These are phyloP conservation scores for Ettlia oleoabundans DNA, from an alignment of 139 green algal species.

Conservation along the genomic window DNA sequence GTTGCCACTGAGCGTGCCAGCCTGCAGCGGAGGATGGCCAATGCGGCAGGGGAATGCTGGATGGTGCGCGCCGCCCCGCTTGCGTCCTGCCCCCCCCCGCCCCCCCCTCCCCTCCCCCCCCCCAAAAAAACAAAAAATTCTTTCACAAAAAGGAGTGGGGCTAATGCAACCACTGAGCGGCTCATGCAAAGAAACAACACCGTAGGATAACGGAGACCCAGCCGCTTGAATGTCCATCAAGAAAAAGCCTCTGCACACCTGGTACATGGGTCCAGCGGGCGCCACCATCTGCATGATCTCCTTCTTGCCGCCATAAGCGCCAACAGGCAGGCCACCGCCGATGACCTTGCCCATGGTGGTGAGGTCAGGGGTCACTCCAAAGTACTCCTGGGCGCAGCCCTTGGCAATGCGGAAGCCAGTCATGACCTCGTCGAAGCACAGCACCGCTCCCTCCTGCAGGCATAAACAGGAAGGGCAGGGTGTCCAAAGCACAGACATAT, in stretches of 20 bases:
- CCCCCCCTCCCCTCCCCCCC: no score
- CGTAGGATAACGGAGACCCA: no score
- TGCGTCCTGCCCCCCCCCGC: no score
- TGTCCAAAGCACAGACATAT: background rate
- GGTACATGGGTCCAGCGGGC: slow-evolving; percentile 97
- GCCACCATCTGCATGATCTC: slow-evolving; percentile 99
- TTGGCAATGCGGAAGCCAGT: slow-evolving; percentile 93
- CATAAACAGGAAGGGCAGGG: background rate
- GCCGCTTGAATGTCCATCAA: no score
- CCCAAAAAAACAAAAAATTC: background rate
- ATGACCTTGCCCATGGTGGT: slow-evolving; percentile 99
- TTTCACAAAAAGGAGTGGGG: background rate
- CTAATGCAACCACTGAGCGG: background rate
- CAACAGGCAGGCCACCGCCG: slow-evolving; percentile 96
- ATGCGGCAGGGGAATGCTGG: background rate
- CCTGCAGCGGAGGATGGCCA: slow-evolving; percentile 64
- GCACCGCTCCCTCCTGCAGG: slow-evolving; percentile 87
- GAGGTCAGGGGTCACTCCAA: slow-evolving; percentile 96
- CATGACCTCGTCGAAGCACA: slow-evolving; percentile 99
- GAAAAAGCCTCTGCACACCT: no score
- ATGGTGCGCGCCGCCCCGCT: no score
- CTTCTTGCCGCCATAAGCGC: slow-evolving; percentile 92
- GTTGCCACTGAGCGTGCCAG: slow-evolving; percentile 97
- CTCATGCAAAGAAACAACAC: no score
- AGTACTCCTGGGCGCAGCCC: slow-evolving; percentile 91